Evolutionary conservation across 306 rosid species (phyloP), one percentile per base, ranked within the genome.

Genomic region (Quercus mongolica): DNA sequence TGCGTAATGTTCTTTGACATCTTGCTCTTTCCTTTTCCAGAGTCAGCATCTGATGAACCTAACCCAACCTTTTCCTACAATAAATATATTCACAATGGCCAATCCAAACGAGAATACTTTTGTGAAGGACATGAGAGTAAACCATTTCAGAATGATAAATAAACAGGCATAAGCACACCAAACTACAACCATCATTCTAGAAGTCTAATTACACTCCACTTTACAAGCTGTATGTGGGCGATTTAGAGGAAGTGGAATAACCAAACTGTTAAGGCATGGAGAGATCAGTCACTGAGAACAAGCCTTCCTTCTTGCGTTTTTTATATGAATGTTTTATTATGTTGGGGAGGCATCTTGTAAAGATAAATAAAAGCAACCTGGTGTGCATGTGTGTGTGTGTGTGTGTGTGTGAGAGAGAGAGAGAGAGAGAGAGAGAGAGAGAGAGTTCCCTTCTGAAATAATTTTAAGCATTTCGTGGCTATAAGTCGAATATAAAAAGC

Each of bases 1-100:
- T 91, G 99, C 57, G 92, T 91, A 12, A 90, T 74, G 71, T 85
- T 69, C 83, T 93, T 92, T 9, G 87, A 87, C 85, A 91, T 85
- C 88, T 96, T 96, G 96, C 99, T 96, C 90, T 96, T 96, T 73
- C 99, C 99, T 84, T 96, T 96, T 80, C 99, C 99, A 21, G 98
- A 91, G 80, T 93, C 98, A 2, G 97, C 62, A 77, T 93, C 97
- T 3, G 97, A 92, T 14, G 91, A 57, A 13, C 88, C 85, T 77
- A 92, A 74, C 59, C 93, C 90, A 68, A 95, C 96, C 33, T 93
- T 95, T 82, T 95, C 99, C 99, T 95, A 83, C 83, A 85, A 72
- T 58, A 62, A 80, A 82, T 58, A 79, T 10, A 57, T 19, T 28
- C 73, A 23, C 80, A 78, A 82, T 56, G 52, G 59, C 55, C 30